A percentile compares a stretch with the other conserved stretches of the same genome.
Conservation (phyloP, 805 yeast genomes). For the Alloascoidea africana region DNA sequence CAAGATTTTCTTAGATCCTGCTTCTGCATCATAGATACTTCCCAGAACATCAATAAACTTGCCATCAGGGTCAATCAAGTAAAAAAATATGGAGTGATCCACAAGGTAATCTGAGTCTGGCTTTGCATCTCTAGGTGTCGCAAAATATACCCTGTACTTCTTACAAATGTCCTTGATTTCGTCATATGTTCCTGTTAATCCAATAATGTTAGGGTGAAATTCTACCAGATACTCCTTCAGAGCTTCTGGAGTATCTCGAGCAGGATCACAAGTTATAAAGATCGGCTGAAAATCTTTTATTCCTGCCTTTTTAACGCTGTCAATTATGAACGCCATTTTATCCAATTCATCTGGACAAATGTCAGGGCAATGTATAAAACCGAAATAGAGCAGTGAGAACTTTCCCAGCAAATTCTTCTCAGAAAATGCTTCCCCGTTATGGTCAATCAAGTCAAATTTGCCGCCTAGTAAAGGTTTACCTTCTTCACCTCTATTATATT, state of each 20-base stretch:
- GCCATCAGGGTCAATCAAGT: slow-evolving; percentile 97
- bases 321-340: slow-evolving; percentile 62
- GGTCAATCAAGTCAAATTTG: slow-evolving; percentile 60
- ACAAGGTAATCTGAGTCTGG: slow-evolving; percentile 95
- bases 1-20: slow-evolving; percentile 63
- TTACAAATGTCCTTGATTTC: slow-evolving; percentile 77
- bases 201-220: slow-evolving; percentile 81
- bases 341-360: slow-evolving; percentile 97
- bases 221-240: slow-evolving; percentile 71
- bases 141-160: slow-evolving; percentile 84
- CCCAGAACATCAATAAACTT: slow-evolving; percentile 90
- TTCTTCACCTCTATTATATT: slow-evolving; percentile 66
- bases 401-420: slow-evolving; percentile 61
- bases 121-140: slow-evolving; percentile 89
- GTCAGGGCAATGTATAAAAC: slow-evolving; percentile 96
- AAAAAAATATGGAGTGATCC: slow-evolving; percentile 94
- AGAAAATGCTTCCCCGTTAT: slow-evolving; percentile 60
- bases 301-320: slow-evolving; percentile 41
- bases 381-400: slow-evolving; percentile 80
- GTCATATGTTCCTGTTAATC: slow-evolving; percentile 85
- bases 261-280: slow-evolving; percentile 95
- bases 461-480: slow-evolving; percentile 95
- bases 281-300: slow-evolving; percentile 65
- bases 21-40: slow-evolving; percentile 68
- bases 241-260: slow-evolving; percentile 81